Base-by-base conservation (phyloP, 1,139 yeast genomes). In the Lodderomyces parapsilosis region DNA sequence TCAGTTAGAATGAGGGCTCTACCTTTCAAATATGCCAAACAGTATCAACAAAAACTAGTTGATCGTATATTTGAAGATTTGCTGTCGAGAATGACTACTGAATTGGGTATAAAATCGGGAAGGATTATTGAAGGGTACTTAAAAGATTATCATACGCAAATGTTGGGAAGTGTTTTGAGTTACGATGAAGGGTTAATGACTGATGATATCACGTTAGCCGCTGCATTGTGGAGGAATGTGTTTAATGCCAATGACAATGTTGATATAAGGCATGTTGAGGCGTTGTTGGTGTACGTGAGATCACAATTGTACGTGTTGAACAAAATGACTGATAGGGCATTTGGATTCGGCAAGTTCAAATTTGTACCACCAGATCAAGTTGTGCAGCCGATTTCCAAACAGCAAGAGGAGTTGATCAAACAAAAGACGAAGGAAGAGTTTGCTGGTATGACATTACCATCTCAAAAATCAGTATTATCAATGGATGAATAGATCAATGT, bases 1-100 rank as follows among this genome's bases (percentile, higher is more conserved):
- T 84, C 86, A 54, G 96, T 88, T 13, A 81, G 99, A 58, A 90
- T 93, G 96, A 81, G 99, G 61, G 95, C 95, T 15, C 76, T 94
- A 84, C 98, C 98, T 0, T 84, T 84, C 61, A 85, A 87, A 58
- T 83, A 88, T 59, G 94, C 97, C 34, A 80, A 80, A 53, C 86
- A 86, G 60, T 93, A 91, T 65, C 97, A 93, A 64, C 96, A 91
- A 63, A 90, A 90, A 62, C 68, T 94, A 41, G 86, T 91, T 36
- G 96, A 94, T 62, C 78, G 96, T 54, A 80, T 89, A 40, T 94
- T 93, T 67, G 80, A 81, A 49, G 99, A 93, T 60, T 86, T 93
- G 68, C 98, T 93, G 61, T 71, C 80, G 58, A 80, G 96, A 58
- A 74, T 94, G 67, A 78, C 86, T 42, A 87, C 85, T 52, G 98